Conservation (phyloP, 2,329 filamentous ascomycete species). For the Cryphonectria carpinicola region DNA sequence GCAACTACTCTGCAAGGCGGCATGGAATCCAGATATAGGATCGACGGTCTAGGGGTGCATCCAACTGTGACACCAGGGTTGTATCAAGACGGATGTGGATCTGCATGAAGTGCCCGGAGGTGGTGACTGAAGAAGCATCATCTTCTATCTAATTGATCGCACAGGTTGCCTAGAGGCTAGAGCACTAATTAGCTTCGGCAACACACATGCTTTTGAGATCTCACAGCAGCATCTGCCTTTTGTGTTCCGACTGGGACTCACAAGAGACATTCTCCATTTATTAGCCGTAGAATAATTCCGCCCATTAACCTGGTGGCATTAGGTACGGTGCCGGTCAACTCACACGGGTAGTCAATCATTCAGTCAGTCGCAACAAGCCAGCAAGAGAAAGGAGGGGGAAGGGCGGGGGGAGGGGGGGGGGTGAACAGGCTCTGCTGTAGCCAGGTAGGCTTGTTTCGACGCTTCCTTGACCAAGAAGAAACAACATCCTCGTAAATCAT, state of each 20-base stretch:
- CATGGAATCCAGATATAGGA: not conserved
- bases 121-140: not conserved
- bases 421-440: not conserved
- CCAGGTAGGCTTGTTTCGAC: not conserved
- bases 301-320: not conserved
- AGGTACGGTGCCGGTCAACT: not conserved
- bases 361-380: not conserved
- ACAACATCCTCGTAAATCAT: not conserved
- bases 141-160: not conserved
- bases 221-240: not conserved
- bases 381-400: not conserved
- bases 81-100: not conserved
- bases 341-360: not conserved
- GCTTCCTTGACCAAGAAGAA: not conserved
- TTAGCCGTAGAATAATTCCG: not conserved
- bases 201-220: not conserved
- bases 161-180: not conserved
- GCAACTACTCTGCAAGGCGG: not conserved
- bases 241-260: not conserved
- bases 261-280: not conserved
- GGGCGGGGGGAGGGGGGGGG: not conserved
- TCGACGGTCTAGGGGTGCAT: not conserved
- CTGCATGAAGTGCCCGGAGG: not conserved
- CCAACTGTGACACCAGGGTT: not conserved
- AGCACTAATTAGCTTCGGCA: not conserved